Evolutionary conservation across 2,329 filamentous ascomycete genomes (phyloP).

Genomic region (Metarhizium guizhouense): DNA sequence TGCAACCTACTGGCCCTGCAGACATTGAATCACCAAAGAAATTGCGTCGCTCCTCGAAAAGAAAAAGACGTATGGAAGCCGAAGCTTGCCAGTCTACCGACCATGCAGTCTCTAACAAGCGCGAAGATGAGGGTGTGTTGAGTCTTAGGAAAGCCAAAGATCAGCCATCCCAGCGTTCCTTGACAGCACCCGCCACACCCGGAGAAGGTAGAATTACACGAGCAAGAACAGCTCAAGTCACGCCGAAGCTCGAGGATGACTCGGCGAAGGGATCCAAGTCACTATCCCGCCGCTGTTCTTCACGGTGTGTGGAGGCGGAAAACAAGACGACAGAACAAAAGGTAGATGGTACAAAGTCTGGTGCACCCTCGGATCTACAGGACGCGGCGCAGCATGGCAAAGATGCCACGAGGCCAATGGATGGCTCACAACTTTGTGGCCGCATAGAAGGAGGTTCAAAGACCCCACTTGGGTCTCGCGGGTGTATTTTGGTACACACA

Average conservation of each 20-base stretch:
- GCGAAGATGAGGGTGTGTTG: not conserved
- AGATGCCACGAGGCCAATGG: not conserved
- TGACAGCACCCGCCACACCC: not conserved
- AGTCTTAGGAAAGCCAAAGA: slow-evolving; percentile 6
- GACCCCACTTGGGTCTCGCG: not conserved
- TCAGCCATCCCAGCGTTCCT: not conserved
- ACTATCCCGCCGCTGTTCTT: slow-evolving; percentile 1
- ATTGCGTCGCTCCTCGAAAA: slow-evolving; percentile 10
- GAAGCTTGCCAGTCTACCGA: not conserved
- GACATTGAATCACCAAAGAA: slow-evolving; percentile 8
- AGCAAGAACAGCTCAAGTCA: slow-evolving; percentile 1
- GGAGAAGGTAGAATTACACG: not conserved
- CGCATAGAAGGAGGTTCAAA: not conserved
- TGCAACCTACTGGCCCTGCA: slow-evolving; percentile 7
- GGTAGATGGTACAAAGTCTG: slow-evolving; percentile 5
- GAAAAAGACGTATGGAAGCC: slow-evolving; percentile 3
- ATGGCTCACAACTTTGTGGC: not conserved
- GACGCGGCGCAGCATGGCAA: not conserved
- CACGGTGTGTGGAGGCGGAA: not conserved
- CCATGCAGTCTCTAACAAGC: not conserved
- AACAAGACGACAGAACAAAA: not conserved
- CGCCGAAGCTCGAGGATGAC: not conserved
- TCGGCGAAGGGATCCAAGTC: not conserved
- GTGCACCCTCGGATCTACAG: not conserved
- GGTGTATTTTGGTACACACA: slow-evolving; percentile 14